Percentiles rank a stretch among this genome's conserved stretches.
phyloP scores from a whole-genome alignment of 352 stramenopile species.

The Pythium brachiatum region DNA sequence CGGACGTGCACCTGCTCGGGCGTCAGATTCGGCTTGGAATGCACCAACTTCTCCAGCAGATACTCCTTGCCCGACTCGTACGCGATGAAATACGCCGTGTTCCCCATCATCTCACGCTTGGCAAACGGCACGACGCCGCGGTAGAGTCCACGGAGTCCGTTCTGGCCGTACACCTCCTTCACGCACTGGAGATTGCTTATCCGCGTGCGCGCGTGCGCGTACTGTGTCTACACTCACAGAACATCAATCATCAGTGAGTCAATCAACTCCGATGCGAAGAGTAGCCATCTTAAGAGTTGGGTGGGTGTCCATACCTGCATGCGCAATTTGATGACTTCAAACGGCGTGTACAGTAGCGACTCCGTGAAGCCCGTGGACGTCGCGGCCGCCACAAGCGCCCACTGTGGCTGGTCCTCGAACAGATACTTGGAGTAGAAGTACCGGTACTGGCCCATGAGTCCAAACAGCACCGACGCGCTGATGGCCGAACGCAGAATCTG shows the following conservation, averaged over 20 bases:
- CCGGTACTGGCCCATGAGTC: constrained; percentile 47
- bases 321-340: constrained; percentile 45
- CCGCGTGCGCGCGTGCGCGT: constrained; percentile 44
- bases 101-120: constrained; percentile 79
- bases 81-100: constrained; percentile 82
- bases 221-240: constrained; percentile 40
- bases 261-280: background rate
- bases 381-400: constrained; percentile 27
- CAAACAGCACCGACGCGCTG: constrained; percentile 42
- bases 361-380: constrained; percentile 40
- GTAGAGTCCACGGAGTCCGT: constrained; percentile 69
- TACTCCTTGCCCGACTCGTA: constrained; percentile 72
- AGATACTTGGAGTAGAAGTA: constrained; percentile 41
- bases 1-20: constrained; percentile 56
- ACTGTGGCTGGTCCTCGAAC: constrained; percentile 30
- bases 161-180: constrained; percentile 57
- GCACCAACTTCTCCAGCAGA: constrained; percentile 58
- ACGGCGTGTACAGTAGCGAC: constrained; percentile 41
- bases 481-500: constrained; percentile 45
- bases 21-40: constrained; percentile 32
- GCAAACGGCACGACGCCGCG: constrained; percentile 63
- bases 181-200: constrained; percentile 78
- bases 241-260: background rate
- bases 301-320: constrained; percentile 29
- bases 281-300: background rate